Conservation (phyloP, 148 eudicot genomes). For the Selenicereus undatus region DNA sequence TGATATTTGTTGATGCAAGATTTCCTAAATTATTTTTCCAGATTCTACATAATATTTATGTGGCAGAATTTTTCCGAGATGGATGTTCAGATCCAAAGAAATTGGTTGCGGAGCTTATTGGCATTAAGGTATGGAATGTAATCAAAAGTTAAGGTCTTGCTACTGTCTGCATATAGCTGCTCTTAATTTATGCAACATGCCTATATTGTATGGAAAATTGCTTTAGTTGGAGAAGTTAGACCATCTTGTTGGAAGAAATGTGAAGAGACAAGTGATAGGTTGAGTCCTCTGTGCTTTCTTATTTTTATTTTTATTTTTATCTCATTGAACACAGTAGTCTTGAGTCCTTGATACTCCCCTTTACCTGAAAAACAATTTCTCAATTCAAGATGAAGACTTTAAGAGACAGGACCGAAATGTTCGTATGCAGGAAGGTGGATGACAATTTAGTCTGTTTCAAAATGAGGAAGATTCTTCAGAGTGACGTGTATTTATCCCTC, state of each 20-base stretch:
- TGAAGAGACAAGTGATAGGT: background rate
- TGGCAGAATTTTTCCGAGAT: constrained; percentile 62
- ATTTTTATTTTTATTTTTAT: background rate
- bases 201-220: background rate
- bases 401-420: background rate
- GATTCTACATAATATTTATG: constrained; percentile 77
- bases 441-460: background rate
- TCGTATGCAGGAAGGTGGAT: too few species aligned
- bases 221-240: background rate
- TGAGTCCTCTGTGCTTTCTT: background rate
- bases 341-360: background rate
- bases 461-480: background rate
- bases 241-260: background rate
- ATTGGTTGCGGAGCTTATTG: constrained; percentile 58
- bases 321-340: background rate
- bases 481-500: too few species aligned
- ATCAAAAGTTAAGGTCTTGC: background rate
- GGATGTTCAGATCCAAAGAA: constrained; percentile 72
- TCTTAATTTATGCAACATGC: background rate
- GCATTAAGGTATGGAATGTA: constrained; percentile 55
- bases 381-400: background rate
- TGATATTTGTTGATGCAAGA: constrained; percentile 11
- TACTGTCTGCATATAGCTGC: background rate
- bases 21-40: constrained; percentile 26
- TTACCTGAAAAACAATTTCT: background rate